A percentile compares a stretch with the other conserved stretches of the same genome.
phyloP scores from a whole-genome alignment of 192 early-diverging fungal species.

The Kappamyces sp. region DNA sequence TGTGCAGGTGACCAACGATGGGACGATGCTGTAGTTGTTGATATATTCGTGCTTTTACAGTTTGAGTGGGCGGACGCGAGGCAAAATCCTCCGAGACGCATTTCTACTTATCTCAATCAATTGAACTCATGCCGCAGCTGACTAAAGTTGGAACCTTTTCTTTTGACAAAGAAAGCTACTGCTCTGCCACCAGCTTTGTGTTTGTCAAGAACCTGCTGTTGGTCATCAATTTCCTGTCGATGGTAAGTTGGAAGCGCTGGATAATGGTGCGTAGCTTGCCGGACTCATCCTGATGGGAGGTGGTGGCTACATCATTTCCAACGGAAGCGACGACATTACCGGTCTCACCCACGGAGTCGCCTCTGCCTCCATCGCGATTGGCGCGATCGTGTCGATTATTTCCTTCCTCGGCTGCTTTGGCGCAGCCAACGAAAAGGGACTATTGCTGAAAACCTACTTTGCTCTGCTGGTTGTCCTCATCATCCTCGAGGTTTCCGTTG shows the following conservation, averaged over 20 bases:
- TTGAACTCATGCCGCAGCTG: conserved; percentile 41
- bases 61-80: conserved; percentile 6
- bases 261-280: conserved; percentile 35
- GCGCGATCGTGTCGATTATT: conserved; percentile 41
- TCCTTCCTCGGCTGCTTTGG: conserved; percentile 55
- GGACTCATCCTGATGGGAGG: conserved; percentile 49
- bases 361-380: conserved; percentile 43
- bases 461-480: conserved; percentile 44
- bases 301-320: conserved; percentile 40
- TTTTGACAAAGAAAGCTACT: conserved; percentile 46
- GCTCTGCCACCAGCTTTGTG: conserved; percentile 40
- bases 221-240: conserved; percentile 50
- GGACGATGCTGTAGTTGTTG: no score
- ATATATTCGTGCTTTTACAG: neutral
- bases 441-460: conserved; percentile 58
- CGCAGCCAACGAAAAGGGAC: conserved; percentile 58
- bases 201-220: conserved; percentile 51
- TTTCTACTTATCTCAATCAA: neutral
- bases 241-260: conserved; percentile 30
- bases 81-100: neutral
- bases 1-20: no score
- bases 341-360: conserved; percentile 32
- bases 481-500: conserved; percentile 44
- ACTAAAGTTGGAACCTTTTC: conserved; percentile 41
- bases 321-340: conserved; percentile 29